These are phyloP conservation scores for Lentinula lateritia DNA, from an alignment of 768 basidiomycete genomes.

Conservation along the genomic window DNA sequence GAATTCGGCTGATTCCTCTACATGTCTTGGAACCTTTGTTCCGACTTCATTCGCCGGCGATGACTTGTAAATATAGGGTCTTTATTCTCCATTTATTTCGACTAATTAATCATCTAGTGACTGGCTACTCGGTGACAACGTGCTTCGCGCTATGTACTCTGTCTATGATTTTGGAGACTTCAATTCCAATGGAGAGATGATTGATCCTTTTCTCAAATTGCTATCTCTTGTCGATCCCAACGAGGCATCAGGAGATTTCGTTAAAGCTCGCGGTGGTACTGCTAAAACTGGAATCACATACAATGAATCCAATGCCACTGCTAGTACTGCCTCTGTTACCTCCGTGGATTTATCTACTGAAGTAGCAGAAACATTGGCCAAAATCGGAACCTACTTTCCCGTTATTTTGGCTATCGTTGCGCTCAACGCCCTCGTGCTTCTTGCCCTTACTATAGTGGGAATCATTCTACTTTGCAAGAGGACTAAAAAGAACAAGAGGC, in stretches of 20 bases:
- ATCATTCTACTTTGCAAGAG: slow-evolving; percentile 48
- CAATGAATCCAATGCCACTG: slow-evolving; percentile 38
- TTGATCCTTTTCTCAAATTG: slow-evolving; percentile 73
- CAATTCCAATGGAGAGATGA: slow-evolving; percentile 56
- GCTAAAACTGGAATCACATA: slow-evolving; percentile 67
- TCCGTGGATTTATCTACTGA: slow-evolving; percentile 53
- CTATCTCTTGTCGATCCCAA: slow-evolving; percentile 65
- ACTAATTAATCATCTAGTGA: slow-evolving; percentile 42
- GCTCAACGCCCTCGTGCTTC: slow-evolving; percentile 67
- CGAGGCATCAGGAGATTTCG: slow-evolving; percentile 68
- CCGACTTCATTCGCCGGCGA: slow-evolving; percentile 53
- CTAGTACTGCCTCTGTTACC: slow-evolving; percentile 32
- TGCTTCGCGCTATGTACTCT: slow-evolving; percentile 77
- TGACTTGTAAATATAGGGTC: slow-evolving; percentile 58
- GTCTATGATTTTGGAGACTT: slow-evolving; percentile 85
- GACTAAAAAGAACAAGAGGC: slow-evolving; percentile 20
- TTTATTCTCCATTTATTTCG: background rate
- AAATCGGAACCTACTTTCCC: slow-evolving; percentile 62
- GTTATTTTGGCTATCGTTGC: slow-evolving; percentile 73
- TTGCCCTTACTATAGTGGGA: slow-evolving; percentile 51
- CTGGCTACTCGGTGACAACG: slow-evolving; percentile 79
- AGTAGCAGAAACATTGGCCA: slow-evolving; percentile 52
- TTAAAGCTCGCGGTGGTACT: slow-evolving; percentile 56
- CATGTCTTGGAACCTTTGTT: slow-evolving; percentile 73
- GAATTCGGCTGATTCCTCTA: slow-evolving; percentile 34